These are phyloP conservation scores for Colletotrichum truncatum DNA, from an alignment of 2,329 filamentous ascomycete species.

Conservation along the genomic window DNA sequence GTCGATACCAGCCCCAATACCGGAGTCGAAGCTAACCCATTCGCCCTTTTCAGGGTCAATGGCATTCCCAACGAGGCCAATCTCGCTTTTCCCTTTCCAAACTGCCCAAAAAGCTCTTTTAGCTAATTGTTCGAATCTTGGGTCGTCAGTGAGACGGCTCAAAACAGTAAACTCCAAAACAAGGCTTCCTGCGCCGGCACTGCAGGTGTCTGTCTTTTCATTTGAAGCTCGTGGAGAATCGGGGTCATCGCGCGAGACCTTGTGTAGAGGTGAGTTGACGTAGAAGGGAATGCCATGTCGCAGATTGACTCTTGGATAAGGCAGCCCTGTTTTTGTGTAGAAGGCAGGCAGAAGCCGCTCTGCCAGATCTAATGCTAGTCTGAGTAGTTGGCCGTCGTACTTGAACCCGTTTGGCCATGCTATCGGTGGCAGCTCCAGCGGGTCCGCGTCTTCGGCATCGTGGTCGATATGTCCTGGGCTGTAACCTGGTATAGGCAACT, in stretches of 20 bases:
- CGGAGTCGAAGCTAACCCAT: slow-evolving; percentile 90
- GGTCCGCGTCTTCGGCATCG: slow-evolving; percentile 43
- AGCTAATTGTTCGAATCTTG: slow-evolving; percentile 86
- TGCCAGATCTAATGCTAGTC: slow-evolving; percentile 88
- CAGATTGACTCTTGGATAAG: slow-evolving; percentile 94
- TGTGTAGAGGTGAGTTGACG: slow-evolving; percentile 81
- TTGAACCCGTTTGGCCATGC: slow-evolving; percentile 76
- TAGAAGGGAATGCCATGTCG: slow-evolving; percentile 94
- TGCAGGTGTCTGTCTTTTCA: slow-evolving; percentile 92
- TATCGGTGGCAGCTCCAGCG: slow-evolving; percentile 64
- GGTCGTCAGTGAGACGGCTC: slow-evolving; percentile 86
- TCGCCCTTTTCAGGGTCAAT: slow-evolving; percentile 91
- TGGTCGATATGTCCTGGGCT: slow-evolving; percentile 52
- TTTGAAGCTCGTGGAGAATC: slow-evolving; percentile 48
- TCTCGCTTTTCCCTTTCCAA: slow-evolving; percentile 86
- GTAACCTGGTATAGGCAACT: slow-evolving; percentile 87
- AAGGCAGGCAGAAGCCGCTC: slow-evolving; percentile 90
- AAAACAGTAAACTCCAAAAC: slow-evolving; percentile 93
- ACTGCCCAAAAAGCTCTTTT: slow-evolving; percentile 97
- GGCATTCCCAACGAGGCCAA: slow-evolving; percentile 88
- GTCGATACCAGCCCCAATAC: slow-evolving; percentile 95
- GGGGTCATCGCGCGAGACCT: slow-evolving; percentile 54
- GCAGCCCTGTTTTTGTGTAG: slow-evolving; percentile 88
- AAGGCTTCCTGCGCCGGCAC: slow-evolving; percentile 93
- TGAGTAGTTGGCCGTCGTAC: slow-evolving; percentile 89